Evolutionary conservation across 805 yeast species (phyloP).

Genomic region (Dipodascus albidus): DNA sequence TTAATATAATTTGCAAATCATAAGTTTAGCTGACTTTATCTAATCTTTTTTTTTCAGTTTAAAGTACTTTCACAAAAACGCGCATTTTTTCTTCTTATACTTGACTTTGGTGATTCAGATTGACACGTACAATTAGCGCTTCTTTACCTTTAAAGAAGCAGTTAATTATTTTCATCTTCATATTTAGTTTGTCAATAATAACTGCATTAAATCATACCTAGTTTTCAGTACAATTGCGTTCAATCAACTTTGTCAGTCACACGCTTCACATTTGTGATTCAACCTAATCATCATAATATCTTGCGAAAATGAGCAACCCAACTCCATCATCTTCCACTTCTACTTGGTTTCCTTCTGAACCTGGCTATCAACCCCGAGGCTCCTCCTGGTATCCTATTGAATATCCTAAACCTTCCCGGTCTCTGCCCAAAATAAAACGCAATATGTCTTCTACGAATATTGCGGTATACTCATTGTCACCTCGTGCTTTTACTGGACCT

Average conservation of each 20-base stretch:
- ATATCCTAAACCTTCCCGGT: not conserved
- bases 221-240: not conserved
- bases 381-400: not conserved
- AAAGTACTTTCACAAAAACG: not conserved
- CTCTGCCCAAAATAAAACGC: not conserved
- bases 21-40: too few relatives aligned
- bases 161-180: too few relatives aligned
- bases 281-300: not conserved
- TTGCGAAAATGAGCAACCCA: not conserved
- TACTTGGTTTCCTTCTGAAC: not conserved
- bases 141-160: not conserved
- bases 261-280: not conserved
- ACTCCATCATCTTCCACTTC: not conserved
- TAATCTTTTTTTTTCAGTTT: too few relatives aligned
- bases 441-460: not conserved
- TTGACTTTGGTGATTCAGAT: not conserved
- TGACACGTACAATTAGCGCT: not conserved
- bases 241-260: not conserved
- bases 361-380: not conserved
- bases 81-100: not conserved
- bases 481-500: not conserved
- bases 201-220: not conserved
- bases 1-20: too few relatives aligned
- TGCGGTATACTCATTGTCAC: not conserved
- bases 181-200: too few relatives aligned